Evolutionary conservation across 495 filamentous ascomycete genomes (phyloP), one percentile per base, ranked within the genome.

Genomic region (Hypoxylon lienhwacheense): DNA sequence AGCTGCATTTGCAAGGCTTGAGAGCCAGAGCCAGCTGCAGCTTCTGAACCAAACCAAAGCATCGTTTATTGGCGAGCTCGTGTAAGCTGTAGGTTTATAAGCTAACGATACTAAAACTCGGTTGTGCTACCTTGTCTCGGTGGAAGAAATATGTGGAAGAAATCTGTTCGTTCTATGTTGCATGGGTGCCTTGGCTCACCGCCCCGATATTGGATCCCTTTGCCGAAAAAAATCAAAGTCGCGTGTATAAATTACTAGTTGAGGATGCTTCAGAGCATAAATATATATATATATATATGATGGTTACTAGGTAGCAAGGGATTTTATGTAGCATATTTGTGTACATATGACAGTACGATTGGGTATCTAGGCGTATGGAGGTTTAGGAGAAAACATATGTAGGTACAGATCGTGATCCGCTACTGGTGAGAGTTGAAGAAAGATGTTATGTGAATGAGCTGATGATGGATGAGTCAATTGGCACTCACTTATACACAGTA

Each of bases 1-100:
- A 24, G 66, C 63, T 7, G 66, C 68, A 21, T 55, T 69, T 36
- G 47, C 32, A 7, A 61, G 24, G 12, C 35, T 65, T 21, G 45
- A 59, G 31, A 33, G 14, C 7, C 17, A n/a, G n/a, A n/a, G n/a
- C n/a, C n/a, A n/a, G n/a, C n/a, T n/a, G n/a, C n/a, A 15, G 17
- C 10, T 43, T 15, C 41, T 37, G 17, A 69, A 69, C 26, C 55
- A 49, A 22, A 67, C 66, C 12, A 45, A 53, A 28, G 33, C 28
- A 12, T 21, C 42, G n/a, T 67, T 65, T 22, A 22, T 63, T 41
- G 52, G 64, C 1, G 66, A 68, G 54, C 45, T 63, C 15, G 10
- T 68, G 19, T 66, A 53, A 31, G 26, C 34, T 33, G 19, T 16
- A 21, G 34, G 26, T 21, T 25, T 8, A 10, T 21, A 24, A 20